phyloP scores from a whole-genome alignment of 2,329 filamentous ascomycete species.

The Cercospora nicotianae region DNA sequence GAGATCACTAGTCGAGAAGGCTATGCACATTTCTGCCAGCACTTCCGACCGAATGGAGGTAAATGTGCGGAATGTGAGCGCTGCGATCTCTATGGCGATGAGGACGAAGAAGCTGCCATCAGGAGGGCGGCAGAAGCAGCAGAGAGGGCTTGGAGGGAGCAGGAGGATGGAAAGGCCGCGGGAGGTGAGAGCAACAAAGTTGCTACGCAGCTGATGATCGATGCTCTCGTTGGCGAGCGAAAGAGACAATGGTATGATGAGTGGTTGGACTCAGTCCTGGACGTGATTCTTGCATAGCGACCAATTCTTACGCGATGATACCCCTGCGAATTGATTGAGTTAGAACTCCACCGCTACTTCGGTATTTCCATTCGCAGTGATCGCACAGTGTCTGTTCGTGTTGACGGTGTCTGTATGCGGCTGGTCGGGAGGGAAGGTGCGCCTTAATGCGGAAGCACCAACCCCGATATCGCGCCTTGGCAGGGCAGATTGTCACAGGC shows the following conservation, averaged over 20 bases:
- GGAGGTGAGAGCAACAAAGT: slow-evolving; percentile 9
- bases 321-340: neutral
- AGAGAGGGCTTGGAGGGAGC: slow-evolving; percentile 49
- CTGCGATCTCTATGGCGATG: slow-evolving; percentile 52
- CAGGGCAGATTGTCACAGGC: slow-evolving; percentile 5
- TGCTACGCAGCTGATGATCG: slow-evolving; percentile 19
- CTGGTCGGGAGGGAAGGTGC: neutral
- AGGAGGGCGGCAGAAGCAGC: slow-evolving; percentile 45
- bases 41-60: slow-evolving; percentile 80
- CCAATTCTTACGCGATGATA: neutral
- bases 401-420: neutral
- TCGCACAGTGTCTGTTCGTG: neutral
- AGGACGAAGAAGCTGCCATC: slow-evolving; percentile 49
- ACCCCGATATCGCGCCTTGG: slow-evolving; percentile 7
- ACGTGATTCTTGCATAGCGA: slow-evolving; percentile 21
- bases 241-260: slow-evolving; percentile 26
- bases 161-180: slow-evolving; percentile 37
- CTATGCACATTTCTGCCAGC: slow-evolving; percentile 93
- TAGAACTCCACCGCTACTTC: neutral
- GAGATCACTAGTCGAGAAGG: slow-evolving; percentile 63
- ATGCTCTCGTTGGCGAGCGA: slow-evolving; percentile 24
- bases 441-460: neutral
- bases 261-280: slow-evolving; percentile 24
- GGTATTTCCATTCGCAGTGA: neutral
- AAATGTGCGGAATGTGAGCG: slow-evolving; percentile 73